Evolutionary conservation across 345 rosid species (phyloP), one percentile per base, ranked within the genome.

Genomic region (Gynandropsis gynandra): DNA sequence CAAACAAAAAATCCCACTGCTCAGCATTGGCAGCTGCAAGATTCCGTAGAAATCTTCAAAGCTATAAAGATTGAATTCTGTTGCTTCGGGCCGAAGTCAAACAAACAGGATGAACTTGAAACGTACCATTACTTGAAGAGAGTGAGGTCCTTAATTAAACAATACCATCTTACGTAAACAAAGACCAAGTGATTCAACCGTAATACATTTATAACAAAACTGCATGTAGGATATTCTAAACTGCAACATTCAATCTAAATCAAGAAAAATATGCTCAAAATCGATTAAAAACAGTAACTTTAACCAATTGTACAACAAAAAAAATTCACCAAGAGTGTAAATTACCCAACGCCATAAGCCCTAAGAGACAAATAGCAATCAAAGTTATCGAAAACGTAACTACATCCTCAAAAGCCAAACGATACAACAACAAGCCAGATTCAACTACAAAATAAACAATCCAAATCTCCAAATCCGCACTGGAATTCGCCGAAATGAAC

Each of bases 71-170:
- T n/a, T 2, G 16, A 16, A 7, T n/a, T 34, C n/a, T 15, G 36
- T 15, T 20, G 62, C 35, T 24, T 59, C 8, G 21, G 35, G 46
- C 7, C 15, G n/a, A 18, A 15, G 31, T 33, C 4, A 19, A 9
- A 9, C 1, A 16, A 5, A n/a, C 2, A 11, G 10, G 4, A 16
- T 29, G 58, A 54, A 41, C 5, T 46, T 21, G 52, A 45, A 19
- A n/a, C 35, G 12, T 57, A 50, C 56, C 50, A 50, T 16, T 50
- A 60, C 50, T 40, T 33, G 54, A 58, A 58, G 36, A 38, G 10
- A 5, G 10, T 15, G 21, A 1, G 36, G 0, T 10, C 13, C 9
- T 19, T 10, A 36, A 9, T 36, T 36, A 7, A 0, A 10, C 40
- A 10, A 36, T 36, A 24, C 29, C 29, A 24, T 24, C 29, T 5